Evolutionary conservation across 768 basidiomycete genomes (phyloP).

Genomic region (Mycena leptocephala): DNA sequence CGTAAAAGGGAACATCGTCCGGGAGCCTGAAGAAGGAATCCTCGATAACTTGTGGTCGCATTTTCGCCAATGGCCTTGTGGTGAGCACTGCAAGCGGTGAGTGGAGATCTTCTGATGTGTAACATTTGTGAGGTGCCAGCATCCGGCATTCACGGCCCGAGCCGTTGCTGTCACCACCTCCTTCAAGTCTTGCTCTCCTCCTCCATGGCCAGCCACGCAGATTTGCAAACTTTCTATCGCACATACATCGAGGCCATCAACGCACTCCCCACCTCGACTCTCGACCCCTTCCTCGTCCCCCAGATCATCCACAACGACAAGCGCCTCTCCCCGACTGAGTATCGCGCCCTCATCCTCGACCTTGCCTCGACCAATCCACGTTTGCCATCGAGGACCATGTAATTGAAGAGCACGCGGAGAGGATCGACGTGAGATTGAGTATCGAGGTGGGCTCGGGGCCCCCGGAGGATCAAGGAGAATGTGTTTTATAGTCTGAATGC

Average conservation of each 20-base stretch:
- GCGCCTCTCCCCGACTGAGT: slow-evolving; percentile 13
- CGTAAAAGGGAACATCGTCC: slow-evolving; percentile 16
- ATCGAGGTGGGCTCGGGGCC: slow-evolving; percentile 14
- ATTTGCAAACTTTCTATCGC: slow-evolving; percentile 18
- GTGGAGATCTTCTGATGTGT: too few relatives aligned
- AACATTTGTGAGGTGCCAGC: slow-evolving; percentile 6
- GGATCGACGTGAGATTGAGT: slow-evolving; percentile 10
- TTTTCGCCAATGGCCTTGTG: slow-evolving; percentile 19
- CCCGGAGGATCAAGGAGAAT: slow-evolving; percentile 17
- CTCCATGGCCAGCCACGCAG: slow-evolving; percentile 9
- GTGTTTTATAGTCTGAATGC: slow-evolving; percentile 23
- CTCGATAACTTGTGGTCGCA: slow-evolving; percentile 21
- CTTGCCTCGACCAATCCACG: slow-evolving; percentile 18
- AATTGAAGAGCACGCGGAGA: slow-evolving; percentile 12
- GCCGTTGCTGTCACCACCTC: background rate
- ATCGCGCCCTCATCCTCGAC: slow-evolving; percentile 21
- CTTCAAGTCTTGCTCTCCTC: slow-evolving; percentile 6
- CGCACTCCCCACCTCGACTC: slow-evolving; percentile 17
- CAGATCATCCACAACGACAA: slow-evolving; percentile 20
- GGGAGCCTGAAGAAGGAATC: slow-evolving; percentile 13
- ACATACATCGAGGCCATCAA: slow-evolving; percentile 21
- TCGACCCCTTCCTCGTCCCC: slow-evolving; percentile 19
- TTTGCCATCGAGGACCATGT: slow-evolving; percentile 14
- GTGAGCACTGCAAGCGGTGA: slow-evolving; percentile 15
- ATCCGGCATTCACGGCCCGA: slow-evolving; percentile 3